Percentiles rank a stretch among this genome's conserved stretches.
Conservation (phyloP, 495 filamentous ascomycete genomes). For the Penicillium coffeae region DNA sequence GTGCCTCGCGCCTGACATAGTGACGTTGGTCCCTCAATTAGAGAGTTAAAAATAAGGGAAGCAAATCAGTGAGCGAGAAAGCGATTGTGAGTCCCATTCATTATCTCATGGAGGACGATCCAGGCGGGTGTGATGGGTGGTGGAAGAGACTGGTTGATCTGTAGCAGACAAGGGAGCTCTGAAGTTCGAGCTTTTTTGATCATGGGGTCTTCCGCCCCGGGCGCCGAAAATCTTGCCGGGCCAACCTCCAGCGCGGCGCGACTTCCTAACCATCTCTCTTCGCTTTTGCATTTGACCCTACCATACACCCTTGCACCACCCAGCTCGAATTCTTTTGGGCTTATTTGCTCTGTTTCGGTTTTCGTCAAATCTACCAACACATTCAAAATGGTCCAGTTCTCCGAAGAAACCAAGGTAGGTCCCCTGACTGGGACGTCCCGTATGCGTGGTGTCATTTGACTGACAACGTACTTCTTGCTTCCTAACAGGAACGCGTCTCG, state of each 20-base stretch:
- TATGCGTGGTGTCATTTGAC: background rate
- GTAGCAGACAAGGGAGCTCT: too few species aligned
- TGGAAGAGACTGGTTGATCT: background rate
- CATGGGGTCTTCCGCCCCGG: conserved; percentile 2
- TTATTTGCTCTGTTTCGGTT: background rate
- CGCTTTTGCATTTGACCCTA: too few species aligned
- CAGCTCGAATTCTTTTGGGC: background rate
- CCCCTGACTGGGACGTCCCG: conserved; percentile 6
- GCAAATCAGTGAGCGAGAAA: too few species aligned
- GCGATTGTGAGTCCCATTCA: too few species aligned
- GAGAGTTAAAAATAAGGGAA: too few species aligned
- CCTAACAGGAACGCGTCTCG: conserved; percentile 85
- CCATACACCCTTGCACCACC: background rate
- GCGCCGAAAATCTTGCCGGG: conserved; percentile 34
- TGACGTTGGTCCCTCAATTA: conserved; percentile 10
- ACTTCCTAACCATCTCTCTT: too few species aligned
- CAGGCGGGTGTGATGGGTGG: too few species aligned
- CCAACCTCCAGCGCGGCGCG: too few species aligned
- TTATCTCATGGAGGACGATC: too few species aligned
- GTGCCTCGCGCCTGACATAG: conserved; percentile 73
- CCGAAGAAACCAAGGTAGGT: conserved; percentile 95
- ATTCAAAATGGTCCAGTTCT: conserved; percentile 74
- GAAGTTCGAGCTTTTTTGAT: conserved; percentile 15
- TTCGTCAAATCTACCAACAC: background rate
- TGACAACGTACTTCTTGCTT: conserved; percentile 7